Percentiles rank a stretch among this genome's conserved stretches.
phyloP scores from a whole-genome alignment of 106 monocot genomes.

The Apostasia ramifera region DNA sequence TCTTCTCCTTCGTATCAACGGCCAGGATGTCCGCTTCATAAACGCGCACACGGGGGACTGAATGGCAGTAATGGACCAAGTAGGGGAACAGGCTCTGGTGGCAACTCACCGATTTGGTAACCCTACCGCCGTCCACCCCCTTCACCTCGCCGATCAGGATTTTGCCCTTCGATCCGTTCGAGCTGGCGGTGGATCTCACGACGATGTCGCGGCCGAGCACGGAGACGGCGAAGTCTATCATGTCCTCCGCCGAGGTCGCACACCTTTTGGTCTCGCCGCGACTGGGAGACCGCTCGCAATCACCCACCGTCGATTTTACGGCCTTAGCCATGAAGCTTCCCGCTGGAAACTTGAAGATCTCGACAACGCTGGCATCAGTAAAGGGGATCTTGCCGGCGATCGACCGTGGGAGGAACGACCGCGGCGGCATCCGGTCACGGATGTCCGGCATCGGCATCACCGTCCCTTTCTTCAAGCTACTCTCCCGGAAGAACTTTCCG shows the following conservation, averaged over 20 bases:
- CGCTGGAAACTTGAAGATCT: slow-evolving; percentile 25
- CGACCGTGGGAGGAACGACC: slow-evolving; percentile 66
- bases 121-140: slow-evolving; percentile 65
- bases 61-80: slow-evolving; percentile 86
- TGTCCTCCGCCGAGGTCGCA: slow-evolving; percentile 59
- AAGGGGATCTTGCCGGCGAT: slow-evolving; percentile 22
- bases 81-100: slow-evolving; percentile 94
- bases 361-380: slow-evolving; percentile 21
- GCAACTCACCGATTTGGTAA: slow-evolving; percentile 71
- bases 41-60: slow-evolving; percentile 71
- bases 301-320: slow-evolving; percentile 45
- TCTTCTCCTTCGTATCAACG: slow-evolving; percentile 28
- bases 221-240: slow-evolving; percentile 1
- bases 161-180: slow-evolving; percentile 28
- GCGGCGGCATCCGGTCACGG: slow-evolving; percentile 51
- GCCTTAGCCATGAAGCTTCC: slow-evolving; percentile 54
- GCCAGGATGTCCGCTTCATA: slow-evolving; percentile 59
- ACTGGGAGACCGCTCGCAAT: slow-evolving; percentile 77
- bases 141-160: slow-evolving; percentile 47
- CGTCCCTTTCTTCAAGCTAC: slow-evolving; percentile 26
- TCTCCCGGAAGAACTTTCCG: slow-evolving; percentile 80
- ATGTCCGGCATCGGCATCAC: slow-evolving; percentile 73
- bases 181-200: slow-evolving; percentile 43
- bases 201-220: slow-evolving; percentile 52
- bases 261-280: slow-evolving; percentile 76